These are phyloP conservation scores for Daedaleopsis sinensis DNA, from an alignment of 768 basidiomycete genomes.

Conservation along the genomic window DNA sequence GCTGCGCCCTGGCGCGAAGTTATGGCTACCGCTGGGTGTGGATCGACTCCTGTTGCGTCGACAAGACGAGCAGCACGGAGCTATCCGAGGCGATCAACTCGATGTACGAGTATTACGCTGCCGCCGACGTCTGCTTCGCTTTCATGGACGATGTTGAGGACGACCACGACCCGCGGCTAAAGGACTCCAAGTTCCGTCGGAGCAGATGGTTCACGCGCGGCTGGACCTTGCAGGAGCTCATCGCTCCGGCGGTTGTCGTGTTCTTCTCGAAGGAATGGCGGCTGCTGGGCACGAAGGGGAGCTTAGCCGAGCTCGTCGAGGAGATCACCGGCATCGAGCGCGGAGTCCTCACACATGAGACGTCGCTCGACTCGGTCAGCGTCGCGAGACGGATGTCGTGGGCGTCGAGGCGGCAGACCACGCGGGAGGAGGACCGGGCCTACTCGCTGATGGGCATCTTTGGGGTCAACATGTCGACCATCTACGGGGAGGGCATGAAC, in stretches of 20 bases:
- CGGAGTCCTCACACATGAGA: constrained; percentile 6
- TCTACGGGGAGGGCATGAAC: constrained; percentile 18
- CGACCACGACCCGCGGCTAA: constrained; percentile 13
- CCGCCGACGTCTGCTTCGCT: constrained; percentile 19
- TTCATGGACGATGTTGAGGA: constrained; percentile 15
- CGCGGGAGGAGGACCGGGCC: constrained; percentile 17
- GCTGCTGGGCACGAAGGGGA: constrained; percentile 12
- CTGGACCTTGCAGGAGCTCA: constrained; percentile 21
- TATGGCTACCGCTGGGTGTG: constrained; percentile 17
- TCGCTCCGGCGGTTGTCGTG: constrained; percentile 12
- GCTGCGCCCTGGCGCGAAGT: constrained; percentile 11
- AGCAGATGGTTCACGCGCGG: constrained; percentile 21
- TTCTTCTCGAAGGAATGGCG: constrained; percentile 14
- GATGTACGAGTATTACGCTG: constrained; percentile 21
- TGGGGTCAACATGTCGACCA: constrained; percentile 18
- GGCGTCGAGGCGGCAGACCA: constrained; percentile 19
- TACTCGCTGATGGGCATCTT: constrained; percentile 22
- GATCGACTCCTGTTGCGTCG: constrained; percentile 22
- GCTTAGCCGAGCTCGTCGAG: constrained; percentile 10
- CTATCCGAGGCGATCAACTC: constrained; percentile 23
- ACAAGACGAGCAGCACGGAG: constrained; percentile 21
- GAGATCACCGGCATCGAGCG: constrained; percentile 13
- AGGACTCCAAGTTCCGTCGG: constrained; percentile 15
- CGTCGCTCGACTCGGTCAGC: constrained; percentile 8
- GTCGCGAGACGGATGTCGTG: constrained; percentile 19